Conservation (phyloP, 768 basidiomycete genomes). For the Psilocybe sp. region DNA sequence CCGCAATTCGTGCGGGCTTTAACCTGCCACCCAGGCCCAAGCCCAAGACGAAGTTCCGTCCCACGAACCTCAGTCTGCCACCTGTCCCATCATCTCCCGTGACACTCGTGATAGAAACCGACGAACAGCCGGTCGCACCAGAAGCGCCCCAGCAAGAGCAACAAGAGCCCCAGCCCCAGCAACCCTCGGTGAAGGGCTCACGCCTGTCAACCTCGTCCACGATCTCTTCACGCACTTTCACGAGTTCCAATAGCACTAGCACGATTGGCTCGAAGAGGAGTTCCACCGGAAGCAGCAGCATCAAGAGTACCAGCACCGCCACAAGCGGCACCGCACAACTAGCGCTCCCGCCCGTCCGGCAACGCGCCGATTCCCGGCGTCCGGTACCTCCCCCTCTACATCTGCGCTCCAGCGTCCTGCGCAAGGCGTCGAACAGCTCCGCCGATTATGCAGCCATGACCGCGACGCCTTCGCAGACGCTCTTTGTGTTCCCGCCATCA, state of each 20-base stretch:
- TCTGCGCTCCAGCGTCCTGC: slow-evolving; percentile 37
- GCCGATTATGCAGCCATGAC: slow-evolving; percentile 23
- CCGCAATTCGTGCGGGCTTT: slow-evolving; percentile 54
- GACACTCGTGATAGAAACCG: slow-evolving; percentile 41
- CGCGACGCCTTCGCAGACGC: slow-evolving; percentile 72
- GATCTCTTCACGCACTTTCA: too few species aligned
- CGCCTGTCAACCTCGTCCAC: too few species aligned
- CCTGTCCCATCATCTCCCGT: slow-evolving; percentile 75
- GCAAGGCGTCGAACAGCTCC: slow-evolving; percentile 27
- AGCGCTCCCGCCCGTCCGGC: slow-evolving; percentile 38
- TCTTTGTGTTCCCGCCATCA: slow-evolving; percentile 86
- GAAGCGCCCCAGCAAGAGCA: slow-evolving; percentile 6
- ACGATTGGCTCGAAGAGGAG: slow-evolving; percentile 3
- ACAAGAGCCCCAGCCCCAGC: background rate
- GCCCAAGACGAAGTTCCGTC: slow-evolving; percentile 55
- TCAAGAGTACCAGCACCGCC: background rate
- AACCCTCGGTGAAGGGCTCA: background rate
- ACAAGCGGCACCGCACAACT: slow-evolving; percentile 10
- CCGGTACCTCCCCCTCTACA: slow-evolving; percentile 56
- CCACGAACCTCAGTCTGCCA: slow-evolving; percentile 60
- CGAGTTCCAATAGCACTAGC: too few species aligned
- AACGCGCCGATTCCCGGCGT: slow-evolving; percentile 53
- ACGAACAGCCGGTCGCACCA: slow-evolving; percentile 12
- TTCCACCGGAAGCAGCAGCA: slow-evolving; percentile 4
- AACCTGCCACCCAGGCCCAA: slow-evolving; percentile 31